Conservation (phyloP, 257 asterid species). For the Gentiana dahurica region DNA sequence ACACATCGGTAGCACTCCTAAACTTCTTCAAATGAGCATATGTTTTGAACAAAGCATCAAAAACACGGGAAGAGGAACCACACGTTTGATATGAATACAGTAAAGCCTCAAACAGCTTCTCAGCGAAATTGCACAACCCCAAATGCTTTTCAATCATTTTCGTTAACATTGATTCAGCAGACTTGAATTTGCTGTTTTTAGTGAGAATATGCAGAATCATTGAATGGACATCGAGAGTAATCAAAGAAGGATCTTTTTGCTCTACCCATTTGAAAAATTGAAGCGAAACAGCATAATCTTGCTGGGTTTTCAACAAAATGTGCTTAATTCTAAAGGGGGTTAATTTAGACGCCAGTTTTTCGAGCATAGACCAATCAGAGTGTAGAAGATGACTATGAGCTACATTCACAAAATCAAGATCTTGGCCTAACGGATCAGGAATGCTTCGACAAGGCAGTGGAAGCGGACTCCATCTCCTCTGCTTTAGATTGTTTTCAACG, state of each 20-base stretch:
- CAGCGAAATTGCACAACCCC: slow-evolving; percentile 32
- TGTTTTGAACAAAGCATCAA: slow-evolving; percentile 72
- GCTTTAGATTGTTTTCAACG: slow-evolving; percentile 12
- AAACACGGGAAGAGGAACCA: slow-evolving; percentile 74
- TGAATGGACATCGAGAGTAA: slow-evolving; percentile 54
- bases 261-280: slow-evolving; percentile 85
- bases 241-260: slow-evolving; percentile 26
- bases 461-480: slow-evolving; percentile 27
- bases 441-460: slow-evolving; percentile 69
- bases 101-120: slow-evolving; percentile 55
- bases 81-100: slow-evolving; percentile 61
- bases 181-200: slow-evolving; percentile 54
- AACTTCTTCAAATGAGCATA: slow-evolving; percentile 69
- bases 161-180: slow-evolving; percentile 60
- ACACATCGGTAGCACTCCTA: slow-evolving; percentile 62
- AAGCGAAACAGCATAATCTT: slow-evolving; percentile 59
- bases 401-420: slow-evolving; percentile 61
- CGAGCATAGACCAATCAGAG: slow-evolving; percentile 77
- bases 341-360: slow-evolving; percentile 34
- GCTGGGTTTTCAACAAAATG: slow-evolving; percentile 53
- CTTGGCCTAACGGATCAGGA: slow-evolving; percentile 70
- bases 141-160: slow-evolving; percentile 28
- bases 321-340: slow-evolving; percentile 74
- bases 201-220: slow-evolving; percentile 71
- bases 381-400: slow-evolving; percentile 72